Evolutionary conservation across 2,329 filamentous ascomycete genomes (phyloP).

Genomic region (Arthrobotrys entomopaga): DNA sequence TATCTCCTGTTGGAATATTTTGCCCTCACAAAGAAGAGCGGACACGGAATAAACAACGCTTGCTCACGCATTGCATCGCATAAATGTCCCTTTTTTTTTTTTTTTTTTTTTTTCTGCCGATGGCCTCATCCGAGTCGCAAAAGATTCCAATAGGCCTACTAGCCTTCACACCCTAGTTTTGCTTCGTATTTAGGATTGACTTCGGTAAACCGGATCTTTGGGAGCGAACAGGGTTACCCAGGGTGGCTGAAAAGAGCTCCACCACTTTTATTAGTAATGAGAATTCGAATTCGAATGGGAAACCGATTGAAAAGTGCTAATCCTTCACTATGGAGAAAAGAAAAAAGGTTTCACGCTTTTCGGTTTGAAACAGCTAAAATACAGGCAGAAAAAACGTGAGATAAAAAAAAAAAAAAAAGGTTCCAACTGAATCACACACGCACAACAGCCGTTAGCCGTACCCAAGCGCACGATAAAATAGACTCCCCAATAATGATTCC

Average conservation of each 20-base stretch:
- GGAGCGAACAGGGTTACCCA: slow-evolving; percentile 17
- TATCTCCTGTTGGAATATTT: slow-evolving; percentile 20
- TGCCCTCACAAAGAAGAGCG: too few relatives aligned
- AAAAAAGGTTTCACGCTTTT: slow-evolving; percentile 8
- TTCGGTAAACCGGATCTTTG: slow-evolving; percentile 39
- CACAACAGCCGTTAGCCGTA: slow-evolving; percentile 21
- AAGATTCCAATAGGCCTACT: not conserved
- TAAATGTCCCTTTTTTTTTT: not conserved
- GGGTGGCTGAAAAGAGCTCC: slow-evolving; percentile 44
- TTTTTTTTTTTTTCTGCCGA: slow-evolving; percentile 37
- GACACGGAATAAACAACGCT: too few relatives aligned
- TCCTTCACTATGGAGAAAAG: not conserved
- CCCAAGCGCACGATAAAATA: slow-evolving; percentile 7
- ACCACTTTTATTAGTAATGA: slow-evolving; percentile 28
- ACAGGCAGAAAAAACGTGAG: not conserved
- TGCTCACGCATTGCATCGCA: not conserved
- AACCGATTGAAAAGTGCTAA: not conserved
- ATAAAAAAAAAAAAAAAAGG: slow-evolving; percentile 8
- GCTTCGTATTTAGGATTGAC: too few relatives aligned
- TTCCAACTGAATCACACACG: slow-evolving; percentile 28
- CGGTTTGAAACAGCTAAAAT: slow-evolving; percentile 14
- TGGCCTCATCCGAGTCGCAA: slow-evolving; percentile 37
- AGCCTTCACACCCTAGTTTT: not conserved
- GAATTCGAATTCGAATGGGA: not conserved
- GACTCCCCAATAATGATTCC: not conserved